Base-by-base conservation (phyloP, 495 filamentous ascomycete species). In the Echria macrotheca region DNA sequence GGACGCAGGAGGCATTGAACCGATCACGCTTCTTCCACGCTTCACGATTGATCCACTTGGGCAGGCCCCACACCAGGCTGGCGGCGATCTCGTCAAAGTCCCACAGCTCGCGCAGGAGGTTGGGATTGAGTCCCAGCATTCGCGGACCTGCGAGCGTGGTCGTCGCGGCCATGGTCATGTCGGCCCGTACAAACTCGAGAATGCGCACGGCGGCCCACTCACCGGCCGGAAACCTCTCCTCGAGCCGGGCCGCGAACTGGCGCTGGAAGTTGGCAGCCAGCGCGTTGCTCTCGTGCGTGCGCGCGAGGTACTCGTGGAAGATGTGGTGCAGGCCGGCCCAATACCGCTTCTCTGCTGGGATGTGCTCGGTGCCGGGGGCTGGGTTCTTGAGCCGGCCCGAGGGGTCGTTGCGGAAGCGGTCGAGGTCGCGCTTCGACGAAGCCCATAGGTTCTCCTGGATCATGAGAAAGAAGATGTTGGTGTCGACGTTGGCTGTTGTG, bases 41-140 rank as follows among this genome's bases (percentile, higher is more conserved):
- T 75, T 81, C 4, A 77, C 82, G 24, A 73, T 80, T 82, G 80
- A 86, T 6, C 81, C 82, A 35, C 73, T 78, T 46, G n/a, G 57
- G 57, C 1, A 51, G 25, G 1, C 57, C 54, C 43, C 41, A 52
- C n/a, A 49, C 41, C 0, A 54, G 38, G 21, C 36, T 18, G 2
- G 23, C 25, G 5, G 52, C 38, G 21, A 49, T 23, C 3, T 24
- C 21, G 32, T 61, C 54, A 23, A 54, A 62, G 0, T 53, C 39
- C 60, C 63, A 66, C 31, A 54, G 23, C 22, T 37, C 39, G 18
- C 56, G 35, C 5, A 60, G 18, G 14, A 64, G 46, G 6, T 26
- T 37, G 0, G 64, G 64, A 38, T 56, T 61, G 1, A 54, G 43
- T n/a, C 44, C 39, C 10, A 61, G 35, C 11, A 63, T 42, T 1